Conservation (phyloP, 179 eudicot genomes). For the Camellia oleifera region DNA sequence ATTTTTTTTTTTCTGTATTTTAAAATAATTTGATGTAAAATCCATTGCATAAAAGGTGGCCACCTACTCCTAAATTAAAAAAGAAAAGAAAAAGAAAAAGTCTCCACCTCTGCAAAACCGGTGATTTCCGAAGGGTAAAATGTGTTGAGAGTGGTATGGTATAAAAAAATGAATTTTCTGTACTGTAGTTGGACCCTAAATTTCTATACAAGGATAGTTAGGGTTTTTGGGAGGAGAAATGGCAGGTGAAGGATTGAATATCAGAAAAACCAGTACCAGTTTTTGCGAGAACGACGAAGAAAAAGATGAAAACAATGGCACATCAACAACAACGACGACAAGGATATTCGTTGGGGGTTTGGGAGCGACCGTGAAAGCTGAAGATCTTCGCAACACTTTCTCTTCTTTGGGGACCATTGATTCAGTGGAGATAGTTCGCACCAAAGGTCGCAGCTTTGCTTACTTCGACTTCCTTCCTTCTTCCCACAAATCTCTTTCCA, state of each 20-base stretch:
- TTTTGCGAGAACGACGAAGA: background rate
- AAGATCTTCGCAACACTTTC: constrained; percentile 68
- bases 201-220: too few species aligned
- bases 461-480: constrained; percentile 78
- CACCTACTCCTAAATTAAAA: too few species aligned
- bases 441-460: constrained; percentile 80
- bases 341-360: constrained; percentile 79
- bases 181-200: too few species aligned
- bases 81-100: too few species aligned
- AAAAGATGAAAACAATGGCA: background rate
- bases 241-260: background rate
- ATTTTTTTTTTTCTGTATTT: too few species aligned
- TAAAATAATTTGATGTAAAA: too few species aligned
- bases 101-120: too few species aligned
- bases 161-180: too few species aligned
- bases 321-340: constrained; percentile 8
- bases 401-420: constrained; percentile 53
- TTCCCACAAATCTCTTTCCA: constrained; percentile 65
- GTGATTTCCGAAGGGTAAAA: too few species aligned
- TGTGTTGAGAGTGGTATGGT: too few species aligned
- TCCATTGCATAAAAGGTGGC: too few species aligned
- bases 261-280: background rate
- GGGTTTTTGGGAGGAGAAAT: constrained; percentile 2
- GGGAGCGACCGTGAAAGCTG: constrained; percentile 63
- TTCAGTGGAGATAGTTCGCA: constrained; percentile 56